Base-by-base conservation (phyloP, 116 monocot species). In the Papilionanthe hybrid region DNA sequence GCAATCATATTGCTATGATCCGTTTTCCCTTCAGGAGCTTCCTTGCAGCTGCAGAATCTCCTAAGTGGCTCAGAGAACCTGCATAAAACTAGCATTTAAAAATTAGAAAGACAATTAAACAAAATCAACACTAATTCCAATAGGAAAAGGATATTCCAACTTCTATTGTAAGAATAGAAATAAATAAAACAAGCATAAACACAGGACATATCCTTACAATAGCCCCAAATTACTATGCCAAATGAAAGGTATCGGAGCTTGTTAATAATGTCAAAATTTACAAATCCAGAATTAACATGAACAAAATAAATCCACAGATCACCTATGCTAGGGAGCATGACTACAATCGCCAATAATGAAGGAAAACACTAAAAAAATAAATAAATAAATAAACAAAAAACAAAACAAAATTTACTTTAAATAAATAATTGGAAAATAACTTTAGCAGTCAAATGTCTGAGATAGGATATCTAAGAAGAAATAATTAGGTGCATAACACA, bases 21-120 rank as follows among this genome's bases (percentile, higher is more conserved):
- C 49, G 45, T 75, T 79, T 44, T 42, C 73, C 69, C 23, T 75
- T 79, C 75, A 58, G 82, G 73, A 87, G 76, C 32, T 77, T 80
- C 86, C 32, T 84, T 89, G 58, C 69, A 66, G 60, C 75, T 75
- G 72, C 45, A 88, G 27, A 92, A 85, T 27, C 79, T 82, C 79
- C 84, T 87, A 69, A 96, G 69, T 47, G 89, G 92, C 74, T 85
- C 85, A 77, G 93, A 89, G 80, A 89, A 96, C 23, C 96, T 96
- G 84, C 45, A 80, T 44, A 73, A 43, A 73, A 43, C 20, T 7
- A 73, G 20, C 8, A 68, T 68, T 28, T 30, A 69, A 69, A 17
- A 69, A 69, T 69, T 37, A 69, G 15, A 69, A 15, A 37, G 13
- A 69, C 37, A 32, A 28, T 68, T 68, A 8, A 9, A 69, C 10